A percentile compares a stretch with the other conserved stretches of the same genome.
phyloP scores from a whole-genome alignment of 2,329 filamentous ascomycete species.

The Trichophyton simii region DNA sequence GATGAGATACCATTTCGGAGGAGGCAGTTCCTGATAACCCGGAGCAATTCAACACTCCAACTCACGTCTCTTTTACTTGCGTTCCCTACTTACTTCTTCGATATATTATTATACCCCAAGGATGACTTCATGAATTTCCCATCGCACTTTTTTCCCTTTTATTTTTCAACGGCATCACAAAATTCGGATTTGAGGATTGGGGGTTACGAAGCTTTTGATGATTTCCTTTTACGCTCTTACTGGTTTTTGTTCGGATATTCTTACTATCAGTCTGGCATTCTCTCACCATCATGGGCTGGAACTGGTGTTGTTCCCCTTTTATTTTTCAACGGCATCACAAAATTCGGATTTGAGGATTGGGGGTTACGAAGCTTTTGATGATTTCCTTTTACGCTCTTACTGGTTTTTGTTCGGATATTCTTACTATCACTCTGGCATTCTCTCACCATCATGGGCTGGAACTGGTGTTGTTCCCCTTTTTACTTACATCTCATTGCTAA shows the following conservation, averaged over 20 bases:
- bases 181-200: not conserved
- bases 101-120: not conserved
- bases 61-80: not conserved
- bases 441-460: not conserved
- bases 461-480: not conserved
- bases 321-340: not conserved
- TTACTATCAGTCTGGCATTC: not conserved
- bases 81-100: not conserved
- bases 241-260: not conserved
- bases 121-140: not conserved
- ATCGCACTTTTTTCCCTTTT: not conserved
- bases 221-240: not conserved
- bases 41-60: not conserved
- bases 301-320: not conserved
- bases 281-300: not conserved
- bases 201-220: not conserved
- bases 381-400: not conserved
- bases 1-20: slow-evolving; percentile 13
- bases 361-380: not conserved
- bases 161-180: not conserved
- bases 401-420: not conserved
- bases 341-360: not conserved
- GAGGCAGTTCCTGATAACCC: slow-evolving; percentile 1
- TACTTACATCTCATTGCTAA: not conserved
- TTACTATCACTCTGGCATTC: not conserved